These are phyloP conservation scores for Salix arbutifolia DNA, from an alignment of 345 rosid species.

Conservation along the genomic window DNA sequence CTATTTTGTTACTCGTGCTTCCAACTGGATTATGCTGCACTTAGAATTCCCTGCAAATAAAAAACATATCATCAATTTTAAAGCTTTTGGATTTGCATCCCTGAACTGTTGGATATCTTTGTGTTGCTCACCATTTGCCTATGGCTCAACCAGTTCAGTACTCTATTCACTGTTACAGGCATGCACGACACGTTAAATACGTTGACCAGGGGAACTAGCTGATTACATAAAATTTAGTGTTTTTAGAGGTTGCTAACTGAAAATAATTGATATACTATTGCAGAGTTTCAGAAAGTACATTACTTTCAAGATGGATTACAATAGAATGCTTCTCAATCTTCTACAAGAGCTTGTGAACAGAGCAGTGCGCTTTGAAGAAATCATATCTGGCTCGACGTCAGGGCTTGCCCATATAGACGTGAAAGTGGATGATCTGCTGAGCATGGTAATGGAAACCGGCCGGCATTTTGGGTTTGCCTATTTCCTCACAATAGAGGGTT, in stretches of 20 bases:
- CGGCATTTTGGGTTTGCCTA: neutral
- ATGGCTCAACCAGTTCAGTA: too few species aligned
- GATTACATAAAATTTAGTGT: neutral
- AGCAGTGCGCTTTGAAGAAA: conserved; percentile 79
- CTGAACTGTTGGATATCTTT: too few species aligned
- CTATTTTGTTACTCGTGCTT: too few species aligned
- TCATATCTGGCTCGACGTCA: conserved; percentile 64
- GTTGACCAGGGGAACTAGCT: neutral
- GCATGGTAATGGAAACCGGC: conserved; percentile 47
- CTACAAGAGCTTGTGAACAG: conserved; percentile 77
- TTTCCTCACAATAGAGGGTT: neutral
- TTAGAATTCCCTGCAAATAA: too few species aligned
- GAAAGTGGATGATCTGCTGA: conserved; percentile 66
- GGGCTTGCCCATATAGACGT: conserved; percentile 56
- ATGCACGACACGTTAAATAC: too few species aligned
- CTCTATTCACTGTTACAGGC: too few species aligned
- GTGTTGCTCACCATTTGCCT: too few species aligned
- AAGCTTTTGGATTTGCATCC: too few species aligned
- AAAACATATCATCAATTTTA: too few species aligned
- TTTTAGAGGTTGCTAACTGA: neutral
- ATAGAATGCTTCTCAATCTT: conserved; percentile 71
- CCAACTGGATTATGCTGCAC: too few species aligned
- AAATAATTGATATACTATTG: conserved; percentile 6
- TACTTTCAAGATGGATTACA: conserved; percentile 84
- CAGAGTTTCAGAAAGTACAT: conserved; percentile 94